These are phyloP conservation scores for Colletotrichum sublineola DNA, from an alignment of 2,329 filamentous ascomycete species.

Conservation along the genomic window DNA sequence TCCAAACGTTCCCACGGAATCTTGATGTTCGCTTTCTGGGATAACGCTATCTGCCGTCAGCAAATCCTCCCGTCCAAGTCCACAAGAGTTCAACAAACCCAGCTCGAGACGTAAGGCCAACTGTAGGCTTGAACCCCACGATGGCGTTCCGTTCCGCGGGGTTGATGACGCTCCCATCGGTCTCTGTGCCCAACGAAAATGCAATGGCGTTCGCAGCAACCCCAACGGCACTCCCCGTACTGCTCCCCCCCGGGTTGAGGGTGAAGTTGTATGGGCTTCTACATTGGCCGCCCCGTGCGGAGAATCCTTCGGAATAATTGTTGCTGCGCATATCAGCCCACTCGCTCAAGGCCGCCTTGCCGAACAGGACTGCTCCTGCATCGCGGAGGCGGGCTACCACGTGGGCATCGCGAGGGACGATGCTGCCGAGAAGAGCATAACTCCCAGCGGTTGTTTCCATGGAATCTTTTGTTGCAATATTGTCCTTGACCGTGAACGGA, in stretches of 20 bases:
- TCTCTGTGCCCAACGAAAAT: constrained; percentile 80
- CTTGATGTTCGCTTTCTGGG: constrained; percentile 76
- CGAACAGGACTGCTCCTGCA: constrained; percentile 77
- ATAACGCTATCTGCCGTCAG: constrained; percentile 58
- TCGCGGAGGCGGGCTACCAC: constrained; percentile 72
- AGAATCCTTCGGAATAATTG: constrained; percentile 78
- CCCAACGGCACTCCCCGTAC: constrained; percentile 74
- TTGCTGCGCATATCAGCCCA: constrained; percentile 81
- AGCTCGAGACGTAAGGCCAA: constrained; percentile 76
- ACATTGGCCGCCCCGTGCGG: constrained; percentile 72
- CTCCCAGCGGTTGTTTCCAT: constrained; percentile 82
- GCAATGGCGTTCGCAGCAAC: constrained; percentile 74
- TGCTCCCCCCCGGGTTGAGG: constrained; percentile 76
- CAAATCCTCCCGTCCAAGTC: too few relatives aligned
- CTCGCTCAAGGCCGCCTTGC: constrained; percentile 78
- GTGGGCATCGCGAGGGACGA: constrained; percentile 76
- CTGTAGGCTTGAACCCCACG: constrained; percentile 82
- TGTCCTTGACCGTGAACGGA: constrained; percentile 82
- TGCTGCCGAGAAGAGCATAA: constrained; percentile 74
- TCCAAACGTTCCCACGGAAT: constrained; percentile 77
- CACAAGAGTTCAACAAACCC: constrained; percentile 48
- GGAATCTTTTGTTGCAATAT: constrained; percentile 75
- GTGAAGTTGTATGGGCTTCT: constrained; percentile 78
- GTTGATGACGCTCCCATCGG: constrained; percentile 79
- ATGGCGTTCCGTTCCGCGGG: constrained; percentile 77